Evolutionary conservation across 257 asterid genomes (phyloP).

Genomic region (Nicotiana tabacum): DNA sequence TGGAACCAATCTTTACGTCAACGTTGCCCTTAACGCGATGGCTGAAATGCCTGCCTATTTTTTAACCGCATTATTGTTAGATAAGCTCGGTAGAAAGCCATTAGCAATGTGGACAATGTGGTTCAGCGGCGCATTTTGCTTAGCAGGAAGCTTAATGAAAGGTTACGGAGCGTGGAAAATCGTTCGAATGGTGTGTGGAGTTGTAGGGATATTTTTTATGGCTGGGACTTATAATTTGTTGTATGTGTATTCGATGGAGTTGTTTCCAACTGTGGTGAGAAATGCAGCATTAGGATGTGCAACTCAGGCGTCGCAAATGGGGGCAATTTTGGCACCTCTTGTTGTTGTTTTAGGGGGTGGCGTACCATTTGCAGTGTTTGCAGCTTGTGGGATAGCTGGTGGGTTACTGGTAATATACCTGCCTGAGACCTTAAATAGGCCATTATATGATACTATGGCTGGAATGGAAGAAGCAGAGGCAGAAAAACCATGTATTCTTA

Average conservation of each 20-base stretch:
- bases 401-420: conserved; percentile 52
- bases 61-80: conserved; percentile 54
- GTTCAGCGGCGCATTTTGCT: conserved; percentile 65
- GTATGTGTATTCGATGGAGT: conserved; percentile 67
- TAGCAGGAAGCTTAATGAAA: conserved; percentile 38
- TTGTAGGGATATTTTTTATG: conserved; percentile 85
- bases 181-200: conserved; percentile 45
- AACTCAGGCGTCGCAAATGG: conserved; percentile 81
- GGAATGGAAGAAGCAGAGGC: conserved; percentile 67
- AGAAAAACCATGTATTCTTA: not conserved
- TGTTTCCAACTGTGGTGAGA: conserved; percentile 85
- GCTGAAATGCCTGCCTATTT: conserved; percentile 85
- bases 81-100: conserved; percentile 66
- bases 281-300: conserved; percentile 86
- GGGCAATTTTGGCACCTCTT: conserved; percentile 72
- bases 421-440: conserved; percentile 75
- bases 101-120: conserved; percentile 66
- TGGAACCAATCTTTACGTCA: conserved; percentile 71
- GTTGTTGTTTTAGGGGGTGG: conserved; percentile 70
- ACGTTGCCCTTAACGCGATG: conserved; percentile 57
- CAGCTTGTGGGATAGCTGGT: conserved; percentile 62
- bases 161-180: conserved; percentile 30
- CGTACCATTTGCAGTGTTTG: conserved; percentile 62
- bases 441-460: conserved; percentile 70
- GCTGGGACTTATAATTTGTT: conserved; percentile 80